A percentile compares a stretch with the other conserved stretches of the same genome.
phyloP scores from a whole-genome alignment of 805 yeast species.

The Wickerhamiella dianesei region DNA sequence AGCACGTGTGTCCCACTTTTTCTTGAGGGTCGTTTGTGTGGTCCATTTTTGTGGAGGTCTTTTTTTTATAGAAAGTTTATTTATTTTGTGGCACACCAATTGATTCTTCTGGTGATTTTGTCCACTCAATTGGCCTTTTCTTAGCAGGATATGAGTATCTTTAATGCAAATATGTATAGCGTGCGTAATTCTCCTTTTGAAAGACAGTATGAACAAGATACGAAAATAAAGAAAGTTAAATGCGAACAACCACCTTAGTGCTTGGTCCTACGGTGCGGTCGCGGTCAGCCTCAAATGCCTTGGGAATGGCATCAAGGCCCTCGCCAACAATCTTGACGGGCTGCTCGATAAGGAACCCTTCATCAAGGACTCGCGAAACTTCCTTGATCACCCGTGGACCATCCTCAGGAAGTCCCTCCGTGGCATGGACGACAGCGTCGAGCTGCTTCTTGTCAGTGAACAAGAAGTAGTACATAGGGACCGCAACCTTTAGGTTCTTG shows the following conservation, averaged over 20 bases:
- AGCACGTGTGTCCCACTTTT: too few species aligned
- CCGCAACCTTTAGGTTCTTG: conserved; percentile 2
- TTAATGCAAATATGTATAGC: too few species aligned
- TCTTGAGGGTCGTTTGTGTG: too few species aligned
- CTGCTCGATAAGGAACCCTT: conserved; percentile 3
- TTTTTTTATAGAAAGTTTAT: too few species aligned
- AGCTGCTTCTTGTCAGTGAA: conserved; percentile 6
- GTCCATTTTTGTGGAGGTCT: too few species aligned
- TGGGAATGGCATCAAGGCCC: conserved; percentile 14
- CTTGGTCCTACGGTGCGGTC: conserved; percentile 17
- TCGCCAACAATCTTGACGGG: conserved; percentile 10
- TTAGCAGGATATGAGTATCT: too few species aligned
- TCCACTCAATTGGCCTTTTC: too few species aligned
- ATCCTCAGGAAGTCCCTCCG: conserved; percentile 1
- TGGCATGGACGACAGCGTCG: conserved; percentile 6
- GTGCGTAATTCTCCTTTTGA: too few species aligned
- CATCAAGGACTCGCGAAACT: conserved; percentile 3
- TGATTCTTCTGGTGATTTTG: too few species aligned
- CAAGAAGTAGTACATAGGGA: conserved; percentile 8
- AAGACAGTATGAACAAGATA: too few species aligned
- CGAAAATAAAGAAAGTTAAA: too few species aligned
- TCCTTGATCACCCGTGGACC: conserved; percentile 1
- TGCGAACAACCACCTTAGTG: conserved; percentile 14
- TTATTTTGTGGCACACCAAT: too few species aligned
- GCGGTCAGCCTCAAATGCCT: conserved; percentile 9